Base-by-base conservation (phyloP, 768 basidiomycete genomes). In the Amanita exitialis region DNA sequence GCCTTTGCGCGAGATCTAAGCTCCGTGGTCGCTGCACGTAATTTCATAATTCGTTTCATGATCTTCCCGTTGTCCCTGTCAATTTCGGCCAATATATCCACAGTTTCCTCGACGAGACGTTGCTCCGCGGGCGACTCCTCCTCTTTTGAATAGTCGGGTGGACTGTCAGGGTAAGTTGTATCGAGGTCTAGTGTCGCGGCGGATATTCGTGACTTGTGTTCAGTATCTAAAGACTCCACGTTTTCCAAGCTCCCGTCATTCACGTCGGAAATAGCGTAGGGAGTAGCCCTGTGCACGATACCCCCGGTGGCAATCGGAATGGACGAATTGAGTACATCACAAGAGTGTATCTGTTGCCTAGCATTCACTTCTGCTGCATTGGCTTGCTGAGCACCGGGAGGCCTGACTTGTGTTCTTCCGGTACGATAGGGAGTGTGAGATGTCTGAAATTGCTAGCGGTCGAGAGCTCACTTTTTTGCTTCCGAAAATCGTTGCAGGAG, bases 21-120 rank as follows among this genome's bases (percentile, higher is more conserved):
- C 21, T 51, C 55, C 1, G 16, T 27, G 2, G 54, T 54, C 9
- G 47, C 38, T 6, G 16, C 28, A 35, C 52, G 53, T 20, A 60
- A 21, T 8, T 42, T 23, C 4, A 27, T 34, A 9, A 59, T 52
- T 18, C 51, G 52, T 12, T 47, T 43, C 34, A 51, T 20, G n/a
- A 51, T 53, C 16, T 28, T 34, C 27, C 47, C 37, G 35, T 58
- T 53, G 5, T 15, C 30, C 32, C 42, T 44, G n/a, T 54, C 45
- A n/a, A 58, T 41, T 21, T 45, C 42, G 27, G 57, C 56, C 49
- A 62, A 54, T 32, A 51, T 49, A 20, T 49, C 42, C 18, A 59
- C 57, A 1, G 56, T 55, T 21, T 51, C 46, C 44, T 50, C 39
- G 20, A 59, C 32, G n/a, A 59, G 42, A 13, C 45, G 20, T 9